These are phyloP conservation scores for Colletotrichum trifolii DNA, from an alignment of 2,329 filamentous ascomycete genomes.

Conservation along the genomic window DNA sequence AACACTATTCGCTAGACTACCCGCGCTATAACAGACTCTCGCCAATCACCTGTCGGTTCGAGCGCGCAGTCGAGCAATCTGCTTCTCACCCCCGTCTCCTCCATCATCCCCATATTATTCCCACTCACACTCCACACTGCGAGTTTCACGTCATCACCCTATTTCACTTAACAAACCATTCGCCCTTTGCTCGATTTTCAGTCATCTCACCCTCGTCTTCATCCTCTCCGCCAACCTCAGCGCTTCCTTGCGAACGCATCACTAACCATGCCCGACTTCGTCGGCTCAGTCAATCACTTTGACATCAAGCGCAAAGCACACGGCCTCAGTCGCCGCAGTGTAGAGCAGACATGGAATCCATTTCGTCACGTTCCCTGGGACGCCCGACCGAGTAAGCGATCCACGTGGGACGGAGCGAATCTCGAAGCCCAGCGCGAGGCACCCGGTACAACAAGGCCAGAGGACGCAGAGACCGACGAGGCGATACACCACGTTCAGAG, in stretches of 20 bases:
- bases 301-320: conserved; percentile 58
- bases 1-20: conserved; percentile 11
- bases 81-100: conserved; percentile 12
- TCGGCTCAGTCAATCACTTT: conserved; percentile 56
- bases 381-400: conserved; percentile 41
- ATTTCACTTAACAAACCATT: conserved; percentile 27
- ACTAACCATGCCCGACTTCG: conserved; percentile 28
- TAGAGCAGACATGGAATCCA: conserved; percentile 54
- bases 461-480: conserved; percentile 42
- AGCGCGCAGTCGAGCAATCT: conserved; percentile 6
- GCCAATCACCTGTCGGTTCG: conserved; percentile 17
- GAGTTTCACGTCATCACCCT: conserved; percentile 35
- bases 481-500: conserved; percentile 50
- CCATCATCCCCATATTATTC: conserved; percentile 21
- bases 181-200: conserved; percentile 1
- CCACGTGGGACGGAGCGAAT: conserved; percentile 49
- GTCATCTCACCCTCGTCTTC: background rate
- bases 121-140: conserved; percentile 29
- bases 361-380: conserved; percentile 56
- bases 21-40: background rate
- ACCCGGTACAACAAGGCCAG: conserved; percentile 24
- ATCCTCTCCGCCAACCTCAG: conserved; percentile 1
- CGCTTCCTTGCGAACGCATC: conserved; percentile 1
- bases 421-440: conserved; percentile 46
- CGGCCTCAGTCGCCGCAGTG: conserved; percentile 51